These are phyloP conservation scores for Puya raimondii DNA, from an alignment of 176 grass and related monocot genomes.

Conservation along the genomic window DNA sequence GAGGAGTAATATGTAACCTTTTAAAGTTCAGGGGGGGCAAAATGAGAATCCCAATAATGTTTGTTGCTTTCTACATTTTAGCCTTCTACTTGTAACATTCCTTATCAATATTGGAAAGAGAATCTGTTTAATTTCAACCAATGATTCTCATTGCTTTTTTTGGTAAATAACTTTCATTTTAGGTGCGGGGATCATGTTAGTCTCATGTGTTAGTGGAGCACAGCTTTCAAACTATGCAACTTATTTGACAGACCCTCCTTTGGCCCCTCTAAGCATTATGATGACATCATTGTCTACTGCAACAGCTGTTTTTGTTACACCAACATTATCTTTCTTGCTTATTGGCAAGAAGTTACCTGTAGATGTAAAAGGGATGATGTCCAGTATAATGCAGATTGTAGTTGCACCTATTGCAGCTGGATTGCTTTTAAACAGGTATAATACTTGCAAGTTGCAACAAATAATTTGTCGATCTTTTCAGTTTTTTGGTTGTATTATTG, in stretches of 20 bases:
- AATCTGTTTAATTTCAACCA: background rate
- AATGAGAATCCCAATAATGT: background rate
- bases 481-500: background rate
- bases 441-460: constrained; percentile 6
- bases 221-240: constrained; percentile 96
- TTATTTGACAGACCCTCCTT: constrained; percentile 75
- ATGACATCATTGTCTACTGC: constrained; percentile 98
- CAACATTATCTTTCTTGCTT: constrained; percentile 81
- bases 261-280: constrained; percentile 96
- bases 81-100: background rate
- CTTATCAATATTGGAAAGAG: constrained; percentile 2
- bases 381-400: constrained; percentile 87
- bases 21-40: too few species aligned
- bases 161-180: constrained; percentile 13
- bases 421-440: constrained; percentile 84
- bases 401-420: constrained; percentile 88
- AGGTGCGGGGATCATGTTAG: constrained; percentile 97
- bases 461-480: background rate
- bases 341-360: constrained; percentile 94
- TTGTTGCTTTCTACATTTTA: background rate
- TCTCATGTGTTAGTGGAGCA: constrained; percentile 92
- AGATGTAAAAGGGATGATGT: constrained; percentile 94
- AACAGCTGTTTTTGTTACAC: constrained; percentile 77
- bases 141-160: constrained; percentile 9
- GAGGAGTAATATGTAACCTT: too few species aligned